A percentile compares a stretch with the other conserved stretches of the same genome.
phyloP scores from a whole-genome alignment of 768 basidiomycete genomes.

The Mycena sanguinolenta region DNA sequence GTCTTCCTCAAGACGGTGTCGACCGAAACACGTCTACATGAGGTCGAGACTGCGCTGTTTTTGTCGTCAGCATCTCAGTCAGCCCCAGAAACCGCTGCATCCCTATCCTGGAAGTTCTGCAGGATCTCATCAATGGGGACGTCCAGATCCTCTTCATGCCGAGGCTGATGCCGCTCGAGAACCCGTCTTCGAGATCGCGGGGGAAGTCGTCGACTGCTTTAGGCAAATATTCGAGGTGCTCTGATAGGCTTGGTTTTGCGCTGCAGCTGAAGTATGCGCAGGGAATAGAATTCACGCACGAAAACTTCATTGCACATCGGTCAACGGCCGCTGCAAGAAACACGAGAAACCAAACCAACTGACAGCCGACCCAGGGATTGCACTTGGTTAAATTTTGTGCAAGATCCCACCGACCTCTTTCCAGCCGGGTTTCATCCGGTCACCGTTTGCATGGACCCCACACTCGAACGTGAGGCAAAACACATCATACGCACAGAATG shows the following conservation, averaged over 20 bases:
- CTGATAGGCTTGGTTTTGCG: too few relatives aligned
- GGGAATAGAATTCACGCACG: conserved; percentile 22
- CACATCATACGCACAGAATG: conserved; percentile 8
- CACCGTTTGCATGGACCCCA: not conserved
- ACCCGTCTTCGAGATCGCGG: conserved; percentile 36
- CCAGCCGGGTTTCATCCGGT: conserved; percentile 15
- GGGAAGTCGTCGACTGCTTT: conserved; percentile 40
- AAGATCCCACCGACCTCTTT: conserved; percentile 2
- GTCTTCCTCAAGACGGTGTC: conserved; percentile 24
- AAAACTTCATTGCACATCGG: conserved; percentile 22
- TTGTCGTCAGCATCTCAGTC: not conserved
- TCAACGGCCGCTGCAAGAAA: too few relatives aligned
- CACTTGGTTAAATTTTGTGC: not conserved
- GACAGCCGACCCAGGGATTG: too few relatives aligned
- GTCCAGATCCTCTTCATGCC: conserved; percentile 40
- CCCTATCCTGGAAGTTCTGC: conserved; percentile 27
- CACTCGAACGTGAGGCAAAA: not conserved
- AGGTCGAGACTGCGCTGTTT: conserved; percentile 27
- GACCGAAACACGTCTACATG: not conserved
- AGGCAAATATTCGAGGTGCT: conserved; percentile 39
- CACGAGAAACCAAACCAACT: too few relatives aligned
- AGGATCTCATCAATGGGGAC: conserved; percentile 5
- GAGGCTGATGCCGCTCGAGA: conserved; percentile 12
- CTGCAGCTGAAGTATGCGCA: not conserved
- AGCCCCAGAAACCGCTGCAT: conserved; percentile 32